Percentiles rank a stretch among this genome's conserved stretches.
Evolutionary conservation across 371 early-diverging fungal species (phyloP).

Genomic region (Synchytrium microbalum): DNA sequence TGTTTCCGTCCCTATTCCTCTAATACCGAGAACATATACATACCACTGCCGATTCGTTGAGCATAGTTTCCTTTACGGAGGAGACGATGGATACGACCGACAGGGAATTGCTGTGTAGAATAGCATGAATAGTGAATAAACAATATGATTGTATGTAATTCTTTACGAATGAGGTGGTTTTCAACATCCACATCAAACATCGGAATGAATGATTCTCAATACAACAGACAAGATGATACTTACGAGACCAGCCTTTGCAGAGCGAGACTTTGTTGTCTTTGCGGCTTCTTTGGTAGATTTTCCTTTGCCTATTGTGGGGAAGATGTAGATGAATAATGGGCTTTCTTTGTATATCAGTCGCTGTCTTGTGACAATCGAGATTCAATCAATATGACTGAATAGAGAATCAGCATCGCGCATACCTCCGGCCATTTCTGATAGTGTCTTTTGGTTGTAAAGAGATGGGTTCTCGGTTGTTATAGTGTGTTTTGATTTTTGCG

Average conservation of each 20-base stretch:
- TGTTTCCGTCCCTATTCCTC: too few relatives aligned
- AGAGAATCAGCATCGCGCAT: too few relatives aligned
- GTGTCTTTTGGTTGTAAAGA: background rate
- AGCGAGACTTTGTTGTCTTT: constrained; percentile 26
- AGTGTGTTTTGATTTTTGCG: too few relatives aligned
- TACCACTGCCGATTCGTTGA: constrained; percentile 79
- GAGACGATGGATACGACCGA: constrained; percentile 93
- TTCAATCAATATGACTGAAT: too few relatives aligned
- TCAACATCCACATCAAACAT: constrained; percentile 34
- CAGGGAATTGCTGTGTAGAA: constrained; percentile 92
- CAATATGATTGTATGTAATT: constrained; percentile 30
- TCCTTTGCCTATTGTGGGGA: constrained; percentile 8
- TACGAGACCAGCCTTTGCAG: constrained; percentile 61
- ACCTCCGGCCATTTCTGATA: constrained; percentile 9
- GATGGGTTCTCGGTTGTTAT: too few relatives aligned
- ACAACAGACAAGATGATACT: constrained; percentile 6
- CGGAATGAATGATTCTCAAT: constrained; percentile 10
- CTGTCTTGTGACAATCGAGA: background rate
- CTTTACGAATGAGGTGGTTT: constrained; percentile 23
- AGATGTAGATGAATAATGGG: constrained; percentile 36
- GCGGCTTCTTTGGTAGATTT: constrained; percentile 5
- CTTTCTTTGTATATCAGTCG: constrained; percentile 15
- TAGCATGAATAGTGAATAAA: constrained; percentile 69
- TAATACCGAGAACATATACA: too few relatives aligned
- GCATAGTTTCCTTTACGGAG: constrained; percentile 94